phyloP scores from a whole-genome alignment of 2,329 filamentous ascomycete genomes.

The Colletotrichum sublineola region DNA sequence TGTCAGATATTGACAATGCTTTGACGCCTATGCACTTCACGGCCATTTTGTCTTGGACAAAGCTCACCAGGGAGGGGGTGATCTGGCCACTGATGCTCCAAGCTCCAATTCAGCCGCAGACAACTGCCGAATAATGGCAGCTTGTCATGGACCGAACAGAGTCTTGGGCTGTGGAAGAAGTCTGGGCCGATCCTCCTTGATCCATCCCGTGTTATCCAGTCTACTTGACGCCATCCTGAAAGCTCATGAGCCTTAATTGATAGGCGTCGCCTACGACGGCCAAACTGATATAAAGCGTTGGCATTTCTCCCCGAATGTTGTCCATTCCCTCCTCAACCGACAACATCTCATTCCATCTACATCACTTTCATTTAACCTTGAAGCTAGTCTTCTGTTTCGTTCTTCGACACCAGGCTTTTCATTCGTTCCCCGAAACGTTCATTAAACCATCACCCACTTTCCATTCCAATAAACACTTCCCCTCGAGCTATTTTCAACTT shows the following conservation, averaged over 20 bases:
- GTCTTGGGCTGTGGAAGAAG: slow-evolving; percentile 12
- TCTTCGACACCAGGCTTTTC: slow-evolving; percentile 30
- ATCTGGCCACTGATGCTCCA: slow-evolving; percentile 2
- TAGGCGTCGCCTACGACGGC: background rate
- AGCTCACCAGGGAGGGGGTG: background rate
- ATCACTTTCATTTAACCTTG: slow-evolving; percentile 37
- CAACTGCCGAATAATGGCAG: slow-evolving; percentile 34
- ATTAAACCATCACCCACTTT: background rate
- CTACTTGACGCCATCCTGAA: slow-evolving; percentile 27
- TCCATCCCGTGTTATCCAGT: slow-evolving; percentile 10
- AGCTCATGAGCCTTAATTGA: slow-evolving; percentile 12
- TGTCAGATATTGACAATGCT: slow-evolving; percentile 34
- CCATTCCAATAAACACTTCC: background rate
- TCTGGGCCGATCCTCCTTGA: slow-evolving; percentile 15
- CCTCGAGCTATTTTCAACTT: background rate
- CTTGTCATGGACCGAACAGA: slow-evolving; percentile 9
- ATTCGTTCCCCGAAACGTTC: slow-evolving; percentile 26
- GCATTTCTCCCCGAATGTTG: background rate
- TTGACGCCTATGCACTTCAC: slow-evolving; percentile 25
- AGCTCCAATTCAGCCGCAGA: slow-evolving; percentile 24
- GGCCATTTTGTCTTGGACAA: slow-evolving; percentile 25
- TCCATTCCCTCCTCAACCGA: slow-evolving; percentile 2
- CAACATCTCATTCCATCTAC: slow-evolving; percentile 10
- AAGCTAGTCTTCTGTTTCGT: slow-evolving; percentile 42
- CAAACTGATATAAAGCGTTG: slow-evolving; percentile 30